Conservation (phyloP, 2,329 filamentous ascomycete species). For the Neospermospora avenae region DNA sequence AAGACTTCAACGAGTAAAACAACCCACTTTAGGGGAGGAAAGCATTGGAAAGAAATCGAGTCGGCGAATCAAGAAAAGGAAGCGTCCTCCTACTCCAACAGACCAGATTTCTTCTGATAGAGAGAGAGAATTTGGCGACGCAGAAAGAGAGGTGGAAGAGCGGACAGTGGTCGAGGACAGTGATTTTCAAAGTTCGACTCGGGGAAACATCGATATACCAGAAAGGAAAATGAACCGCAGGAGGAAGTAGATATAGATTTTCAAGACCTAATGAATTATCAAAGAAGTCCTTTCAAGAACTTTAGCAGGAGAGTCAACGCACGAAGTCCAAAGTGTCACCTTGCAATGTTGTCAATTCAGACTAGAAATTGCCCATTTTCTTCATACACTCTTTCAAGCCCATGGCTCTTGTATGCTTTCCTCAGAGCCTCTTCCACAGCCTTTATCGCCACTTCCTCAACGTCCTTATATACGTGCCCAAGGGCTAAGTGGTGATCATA, state of each 20-base stretch:
- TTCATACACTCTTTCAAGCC: too few species aligned
- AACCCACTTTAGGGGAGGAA: slow-evolving; percentile 14
- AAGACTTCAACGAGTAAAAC: slow-evolving; percentile 14
- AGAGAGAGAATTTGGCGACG: slow-evolving; percentile 17
- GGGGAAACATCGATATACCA: slow-evolving; percentile 7
- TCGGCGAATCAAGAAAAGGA: slow-evolving; percentile 16
- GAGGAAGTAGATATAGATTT: slow-evolving; percentile 7
- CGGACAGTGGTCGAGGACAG: slow-evolving; percentile 13
- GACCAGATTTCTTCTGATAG: slow-evolving; percentile 17
- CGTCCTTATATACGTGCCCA: too few species aligned
- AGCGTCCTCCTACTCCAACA: slow-evolving; percentile 12
- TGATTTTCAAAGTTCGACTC: slow-evolving; percentile 15
- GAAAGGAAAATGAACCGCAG: slow-evolving; percentile 9
- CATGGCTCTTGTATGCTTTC: too few species aligned
- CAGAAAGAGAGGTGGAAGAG: slow-evolving; percentile 16
- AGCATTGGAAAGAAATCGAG: slow-evolving; percentile 15
- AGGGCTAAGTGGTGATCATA: too few species aligned
- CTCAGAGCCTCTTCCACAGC: too few species aligned
- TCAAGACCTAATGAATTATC: slow-evolving; percentile 13
- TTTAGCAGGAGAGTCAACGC: too few species aligned
- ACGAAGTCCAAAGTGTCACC: too few species aligned
- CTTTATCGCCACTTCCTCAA: too few species aligned
- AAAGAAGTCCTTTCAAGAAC: too few species aligned
- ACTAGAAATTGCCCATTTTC: too few species aligned
- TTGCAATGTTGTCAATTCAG: too few species aligned